A percentile compares a stretch with the other conserved stretches of the same genome.
phyloP scores from a whole-genome alignment of 164 flowering plant species.

The Magnolia kwangsiensis region DNA sequence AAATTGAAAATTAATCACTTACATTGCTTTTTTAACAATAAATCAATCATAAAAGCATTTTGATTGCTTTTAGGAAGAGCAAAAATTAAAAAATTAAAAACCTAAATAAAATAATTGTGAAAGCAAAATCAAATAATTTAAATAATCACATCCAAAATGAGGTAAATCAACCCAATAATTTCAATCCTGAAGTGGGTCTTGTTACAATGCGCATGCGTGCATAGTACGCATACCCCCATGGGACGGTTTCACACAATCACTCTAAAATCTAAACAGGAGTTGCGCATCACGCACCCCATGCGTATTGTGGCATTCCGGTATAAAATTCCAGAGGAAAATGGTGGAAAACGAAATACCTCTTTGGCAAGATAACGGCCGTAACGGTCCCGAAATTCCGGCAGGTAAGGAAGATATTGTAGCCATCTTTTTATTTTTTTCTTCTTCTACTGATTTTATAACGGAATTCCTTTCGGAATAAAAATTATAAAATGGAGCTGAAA shows the following conservation, averaged over 20 bases:
- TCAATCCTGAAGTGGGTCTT: neutral
- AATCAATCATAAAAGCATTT: neutral
- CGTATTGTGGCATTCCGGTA: neutral
- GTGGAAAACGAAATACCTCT: neutral
- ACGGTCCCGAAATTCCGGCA: neutral
- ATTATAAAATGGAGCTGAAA: neutral
- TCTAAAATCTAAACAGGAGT: no score
- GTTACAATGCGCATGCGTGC: neutral
- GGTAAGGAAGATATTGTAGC: neutral
- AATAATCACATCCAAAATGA: neutral
- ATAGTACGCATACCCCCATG: no score
- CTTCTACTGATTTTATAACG: neutral
- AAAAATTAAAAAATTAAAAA: no score
- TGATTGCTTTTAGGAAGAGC: neutral
- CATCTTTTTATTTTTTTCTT: neutral
- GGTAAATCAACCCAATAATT: neutral
- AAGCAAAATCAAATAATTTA: neutral
- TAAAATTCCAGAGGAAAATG: neutral
- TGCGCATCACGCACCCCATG: neutral
- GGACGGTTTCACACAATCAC: no score
- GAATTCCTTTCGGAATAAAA: neutral
- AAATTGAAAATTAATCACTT: no score
- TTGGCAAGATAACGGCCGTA: neutral
- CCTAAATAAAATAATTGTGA: neutral
- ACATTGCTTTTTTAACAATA: neutral